These are phyloP conservation scores for Coemansia aciculifera DNA, from an alignment of 192 early-diverging fungal genomes.

Conservation along the genomic window DNA sequence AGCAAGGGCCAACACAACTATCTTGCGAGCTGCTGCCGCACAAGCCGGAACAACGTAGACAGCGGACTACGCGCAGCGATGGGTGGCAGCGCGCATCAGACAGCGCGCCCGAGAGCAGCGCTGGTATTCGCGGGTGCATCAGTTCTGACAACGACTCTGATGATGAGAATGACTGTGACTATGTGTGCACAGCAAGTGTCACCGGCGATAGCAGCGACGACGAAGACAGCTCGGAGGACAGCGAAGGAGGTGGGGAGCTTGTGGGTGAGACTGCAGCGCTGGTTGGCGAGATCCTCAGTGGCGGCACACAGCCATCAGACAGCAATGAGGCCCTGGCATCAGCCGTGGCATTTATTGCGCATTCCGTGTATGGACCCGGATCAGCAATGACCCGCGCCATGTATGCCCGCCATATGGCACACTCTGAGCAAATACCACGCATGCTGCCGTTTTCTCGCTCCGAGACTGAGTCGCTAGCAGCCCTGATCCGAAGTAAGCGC, in stretches of 20 bases:
- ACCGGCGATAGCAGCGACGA: conserved; percentile 20
- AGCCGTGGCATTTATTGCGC: conserved; percentile 36
- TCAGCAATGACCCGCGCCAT: conserved; percentile 39
- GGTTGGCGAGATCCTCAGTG: conserved; percentile 32
- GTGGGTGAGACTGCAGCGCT: conserved; percentile 26
- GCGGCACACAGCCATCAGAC: conserved; percentile 11
- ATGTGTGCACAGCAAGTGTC: conserved; percentile 18
- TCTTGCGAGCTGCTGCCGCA: not conserved
- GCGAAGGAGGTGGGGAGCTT: conserved; percentile 8
- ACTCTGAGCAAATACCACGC: not conserved
- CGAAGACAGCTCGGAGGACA: conserved; percentile 14
- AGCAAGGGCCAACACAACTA: conserved; percentile 5
- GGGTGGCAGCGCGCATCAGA: not conserved
- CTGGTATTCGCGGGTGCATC: not conserved
- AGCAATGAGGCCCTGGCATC: conserved; percentile 34
- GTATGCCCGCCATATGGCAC: conserved; percentile 24
- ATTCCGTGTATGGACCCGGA: conserved; percentile 22
- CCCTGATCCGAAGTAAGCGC: conserved; percentile 45
- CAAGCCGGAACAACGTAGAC: not conserved
- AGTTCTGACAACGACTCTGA: conserved; percentile 5
- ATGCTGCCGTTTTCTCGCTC: conserved; percentile 28
- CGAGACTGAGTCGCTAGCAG: conserved; percentile 36
- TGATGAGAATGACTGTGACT: conserved; percentile 33
- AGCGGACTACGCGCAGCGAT: not conserved
- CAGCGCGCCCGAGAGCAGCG: not conserved